A percentile compares a stretch with the other conserved stretches of the same genome.
Conservation (phyloP, 768 basidiomycete species). For the Suillus weaverae region DNA sequence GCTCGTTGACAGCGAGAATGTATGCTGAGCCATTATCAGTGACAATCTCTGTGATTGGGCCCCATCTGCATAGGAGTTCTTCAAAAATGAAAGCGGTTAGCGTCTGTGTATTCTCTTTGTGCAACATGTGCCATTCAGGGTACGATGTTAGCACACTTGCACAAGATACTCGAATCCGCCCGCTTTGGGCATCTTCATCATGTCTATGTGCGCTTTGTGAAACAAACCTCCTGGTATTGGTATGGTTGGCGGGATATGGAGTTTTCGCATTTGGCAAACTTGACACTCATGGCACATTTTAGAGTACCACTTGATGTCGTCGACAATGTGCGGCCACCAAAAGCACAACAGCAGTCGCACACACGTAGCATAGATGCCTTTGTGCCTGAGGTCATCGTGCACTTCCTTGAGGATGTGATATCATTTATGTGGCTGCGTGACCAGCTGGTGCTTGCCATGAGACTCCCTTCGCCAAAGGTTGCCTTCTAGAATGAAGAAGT, state of each 20-base stretch:
- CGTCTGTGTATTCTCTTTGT: conserved; percentile 17
- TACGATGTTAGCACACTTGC: conserved; percentile 5
- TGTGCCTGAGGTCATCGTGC: too few relatives aligned
- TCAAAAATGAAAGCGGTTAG: conserved; percentile 17
- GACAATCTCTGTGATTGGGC: conserved; percentile 6
- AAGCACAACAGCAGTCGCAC: too few relatives aligned
- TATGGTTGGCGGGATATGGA: too few relatives aligned
- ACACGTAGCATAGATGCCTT: too few relatives aligned
- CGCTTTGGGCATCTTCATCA: conserved; percentile 4
- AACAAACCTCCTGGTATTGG: neutral
- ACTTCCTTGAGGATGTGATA: too few relatives aligned
- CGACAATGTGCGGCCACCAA: too few relatives aligned
- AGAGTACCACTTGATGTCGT: too few relatives aligned
- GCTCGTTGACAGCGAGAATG: fast-evolving
- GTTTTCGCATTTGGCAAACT: too few relatives aligned
- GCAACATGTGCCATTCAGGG: conserved; percentile 32
- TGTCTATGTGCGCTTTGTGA: neutral
- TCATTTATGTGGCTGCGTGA: neutral
- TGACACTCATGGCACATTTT: too few relatives aligned
- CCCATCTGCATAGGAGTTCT: conserved; percentile 18
- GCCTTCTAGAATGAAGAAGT: too few relatives aligned
- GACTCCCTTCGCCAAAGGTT: too few relatives aligned
- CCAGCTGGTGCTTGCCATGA: too few relatives aligned
- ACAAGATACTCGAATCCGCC: conserved; percentile 19
- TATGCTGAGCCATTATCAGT: neutral